Evolutionary conservation across 1,284 basidiomycete species (phyloP).

Genomic region (Cutaneotrichosporon mucoides): DNA sequence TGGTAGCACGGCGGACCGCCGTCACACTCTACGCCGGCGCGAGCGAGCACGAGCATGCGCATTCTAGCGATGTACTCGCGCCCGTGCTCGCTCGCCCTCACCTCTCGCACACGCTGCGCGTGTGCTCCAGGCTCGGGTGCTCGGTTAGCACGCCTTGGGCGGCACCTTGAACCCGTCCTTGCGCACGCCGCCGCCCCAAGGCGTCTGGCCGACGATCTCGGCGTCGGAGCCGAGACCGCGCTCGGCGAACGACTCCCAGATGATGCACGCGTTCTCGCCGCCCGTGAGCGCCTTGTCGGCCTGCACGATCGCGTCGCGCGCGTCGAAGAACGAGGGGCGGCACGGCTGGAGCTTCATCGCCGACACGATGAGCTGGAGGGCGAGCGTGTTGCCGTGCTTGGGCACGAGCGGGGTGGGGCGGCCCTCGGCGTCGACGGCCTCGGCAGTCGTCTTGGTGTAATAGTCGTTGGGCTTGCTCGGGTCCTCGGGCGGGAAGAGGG

Average conservation of each 20-base stretch:
- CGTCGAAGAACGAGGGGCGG: slow-evolving; percentile 84
- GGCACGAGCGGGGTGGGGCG: slow-evolving; percentile 64
- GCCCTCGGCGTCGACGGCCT: slow-evolving; percentile 49
- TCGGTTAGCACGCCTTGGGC: too few species aligned
- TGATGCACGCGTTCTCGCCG: slow-evolving; percentile 84
- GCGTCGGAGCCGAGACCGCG: slow-evolving; percentile 78
- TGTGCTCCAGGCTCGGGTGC: too few species aligned
- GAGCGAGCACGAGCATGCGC: too few species aligned
- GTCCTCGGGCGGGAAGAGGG: slow-evolving; percentile 70
- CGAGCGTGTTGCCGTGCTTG: slow-evolving; percentile 85
- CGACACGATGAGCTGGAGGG: slow-evolving; percentile 78
- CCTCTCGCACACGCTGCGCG: too few species aligned
- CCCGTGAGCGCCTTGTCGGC: slow-evolving; percentile 88
- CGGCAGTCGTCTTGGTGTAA: slow-evolving; percentile 53
- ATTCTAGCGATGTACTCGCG: too few species aligned
- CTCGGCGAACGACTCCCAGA: slow-evolving; percentile 81
- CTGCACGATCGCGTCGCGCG: slow-evolving; percentile 86
- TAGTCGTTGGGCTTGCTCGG: slow-evolving; percentile 57
- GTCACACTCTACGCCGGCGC: too few species aligned
- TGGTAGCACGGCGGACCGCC: background rate
- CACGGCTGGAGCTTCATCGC: slow-evolving; percentile 95
- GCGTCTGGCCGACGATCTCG: slow-evolving; percentile 67
- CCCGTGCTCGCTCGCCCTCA: too few species aligned
- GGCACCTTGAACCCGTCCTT: slow-evolving; percentile 50
- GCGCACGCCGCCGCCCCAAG: slow-evolving; percentile 86